Base-by-base conservation (phyloP, 23 red algal genomes). In the Gracilaria caudata region DNA sequence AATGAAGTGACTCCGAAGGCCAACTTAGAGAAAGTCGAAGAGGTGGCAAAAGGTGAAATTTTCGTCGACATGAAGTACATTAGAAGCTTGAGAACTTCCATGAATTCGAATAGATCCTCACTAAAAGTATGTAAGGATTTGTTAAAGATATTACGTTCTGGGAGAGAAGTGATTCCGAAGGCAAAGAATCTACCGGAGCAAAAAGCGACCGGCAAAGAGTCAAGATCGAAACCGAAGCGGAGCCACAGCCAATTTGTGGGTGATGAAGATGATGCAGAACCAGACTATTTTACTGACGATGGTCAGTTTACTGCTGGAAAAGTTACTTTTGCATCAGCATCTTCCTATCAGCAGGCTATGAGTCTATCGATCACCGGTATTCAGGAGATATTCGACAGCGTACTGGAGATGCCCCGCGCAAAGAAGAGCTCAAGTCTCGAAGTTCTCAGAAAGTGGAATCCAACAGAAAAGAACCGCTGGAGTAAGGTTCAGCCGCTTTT, bases 271-370 rank as follows among this genome's bases (percentile, higher is more conserved):
- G 72, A 78, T 3, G 12, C 24, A 6, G 85, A 60, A 24, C 41
- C 36, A 39, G 85, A 79, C 7, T 30, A 14, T 23, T 89, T 92
- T 47, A 66, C 78, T 47, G 89, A 83, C 16, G 89, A 84, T 54
- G 80, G 78, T 30, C 46, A 63, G 24, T 92, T 92, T 77, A 66
- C 79, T 44, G 29, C 89, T 28, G 89, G 79, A 36, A 77, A 77
- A 28, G 79, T 92, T 25, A 83, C 51, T 23, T 92, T 92, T 59
- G 89, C 70, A 13, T 92, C 89, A 33, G 61, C 89, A 6, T 71
- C 44, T n/a, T 79, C 81, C 0, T 92, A 84, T 53, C 89, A 84
- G 54, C 68, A 77, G 28, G 89, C 68, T 64, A 83, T 92, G 89
- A 92, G 66, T 64, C 66, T 92, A 21, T 79, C 79, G n/a, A 84